Conservation (phyloP, 257 asterid species). For the Osmanthus fragrans region DNA sequence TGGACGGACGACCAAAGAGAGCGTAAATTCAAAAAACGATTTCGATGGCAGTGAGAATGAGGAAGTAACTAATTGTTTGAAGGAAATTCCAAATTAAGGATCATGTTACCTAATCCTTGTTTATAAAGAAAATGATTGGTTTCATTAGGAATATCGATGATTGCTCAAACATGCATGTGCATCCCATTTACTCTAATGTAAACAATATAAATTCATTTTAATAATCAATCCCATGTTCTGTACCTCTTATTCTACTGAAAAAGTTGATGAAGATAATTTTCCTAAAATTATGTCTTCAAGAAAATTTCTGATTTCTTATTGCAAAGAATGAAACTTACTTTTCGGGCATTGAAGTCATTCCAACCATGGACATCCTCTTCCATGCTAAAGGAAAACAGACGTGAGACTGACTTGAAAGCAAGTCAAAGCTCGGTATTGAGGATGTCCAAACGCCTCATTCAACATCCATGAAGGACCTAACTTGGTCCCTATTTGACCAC, state of each 20-base stretch:
- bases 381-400: too few species aligned
- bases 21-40: too few species aligned
- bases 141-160: not conserved
- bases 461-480: too few species aligned
- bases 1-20: not conserved
- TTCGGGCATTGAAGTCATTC: too few species aligned
- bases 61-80: not conserved
- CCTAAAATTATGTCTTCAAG: not conserved
- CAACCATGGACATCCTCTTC: too few species aligned
- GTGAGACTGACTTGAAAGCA: too few species aligned
- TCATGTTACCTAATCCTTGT: not conserved
- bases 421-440: too few species aligned
- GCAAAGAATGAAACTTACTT: not conserved
- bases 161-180: not conserved
- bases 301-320: not conserved
- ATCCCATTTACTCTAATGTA: not conserved
- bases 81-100: not conserved
- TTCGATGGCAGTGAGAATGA: too few species aligned
- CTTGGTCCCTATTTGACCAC: too few species aligned
- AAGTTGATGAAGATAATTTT: too few species aligned
- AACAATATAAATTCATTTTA: not conserved
- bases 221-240: not conserved
- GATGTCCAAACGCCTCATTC: too few species aligned
- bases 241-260: not conserved
- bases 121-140: not conserved